phyloP scores from a whole-genome alignment of 768 basidiomycete genomes.

The Russula olivacea region DNA sequence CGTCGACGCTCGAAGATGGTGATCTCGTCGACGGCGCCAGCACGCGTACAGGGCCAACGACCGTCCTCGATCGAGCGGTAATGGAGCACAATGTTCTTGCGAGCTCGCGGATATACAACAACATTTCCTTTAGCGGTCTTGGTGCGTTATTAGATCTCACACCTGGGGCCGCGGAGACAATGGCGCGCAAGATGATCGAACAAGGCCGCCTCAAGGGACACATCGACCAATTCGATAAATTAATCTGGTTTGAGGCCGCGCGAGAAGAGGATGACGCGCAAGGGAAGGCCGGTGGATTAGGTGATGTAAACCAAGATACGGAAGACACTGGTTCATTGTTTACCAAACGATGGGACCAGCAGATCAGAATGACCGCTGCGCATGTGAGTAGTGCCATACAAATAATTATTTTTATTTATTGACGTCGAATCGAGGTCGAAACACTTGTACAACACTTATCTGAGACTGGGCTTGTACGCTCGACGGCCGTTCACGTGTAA shows the following conservation, averaged over 20 bases:
- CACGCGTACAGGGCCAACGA: constrained; percentile 86
- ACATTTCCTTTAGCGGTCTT: constrained; percentile 92
- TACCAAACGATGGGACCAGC: constrained; percentile 94
- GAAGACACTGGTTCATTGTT: constrained; percentile 86
- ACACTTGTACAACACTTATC: constrained; percentile 79
- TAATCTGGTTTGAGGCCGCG: constrained; percentile 89
- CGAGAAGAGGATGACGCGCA: constrained; percentile 88
- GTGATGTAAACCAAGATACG: constrained; percentile 77
- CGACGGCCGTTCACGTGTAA: constrained; percentile 28
- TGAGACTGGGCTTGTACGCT: constrained; percentile 58
- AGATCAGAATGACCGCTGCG: constrained; percentile 83
- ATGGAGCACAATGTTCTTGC: constrained; percentile 98
- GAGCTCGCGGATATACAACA: constrained; percentile 95
- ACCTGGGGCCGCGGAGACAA: constrained; percentile 90
- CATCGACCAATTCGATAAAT: constrained; percentile 92
- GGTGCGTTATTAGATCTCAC: constrained; percentile 86
- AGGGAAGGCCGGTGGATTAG: constrained; percentile 90
- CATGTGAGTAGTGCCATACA: constrained; percentile 48
- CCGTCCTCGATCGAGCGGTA: constrained; percentile 93
- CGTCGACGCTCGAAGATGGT: constrained; percentile 58
- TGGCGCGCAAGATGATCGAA: constrained; percentile 98
- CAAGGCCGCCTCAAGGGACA: constrained; percentile 89
- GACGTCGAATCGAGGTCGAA: constrained; percentile 53
- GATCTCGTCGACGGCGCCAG: constrained; percentile 50
- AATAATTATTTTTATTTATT: constrained; percentile 11